A percentile compares a stretch with the other conserved stretches of the same genome.
Evolutionary conservation across 2,329 filamentous ascomycete genomes (phyloP).

Genomic region (Phyllosticta paracitricarpa): DNA sequence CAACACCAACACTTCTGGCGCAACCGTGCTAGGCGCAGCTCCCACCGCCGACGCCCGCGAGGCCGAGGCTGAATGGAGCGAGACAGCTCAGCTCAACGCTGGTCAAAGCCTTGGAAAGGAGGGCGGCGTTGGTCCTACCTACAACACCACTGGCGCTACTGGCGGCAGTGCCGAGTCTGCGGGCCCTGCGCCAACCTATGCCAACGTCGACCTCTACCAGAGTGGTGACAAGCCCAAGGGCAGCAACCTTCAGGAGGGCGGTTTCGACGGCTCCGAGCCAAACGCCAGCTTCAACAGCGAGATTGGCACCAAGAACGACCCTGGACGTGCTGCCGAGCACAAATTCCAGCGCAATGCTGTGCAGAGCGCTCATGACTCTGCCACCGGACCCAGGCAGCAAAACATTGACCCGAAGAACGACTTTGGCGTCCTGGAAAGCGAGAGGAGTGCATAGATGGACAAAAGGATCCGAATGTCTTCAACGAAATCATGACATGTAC

Average conservation of each 20-base stretch:
- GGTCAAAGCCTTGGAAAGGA: constrained; percentile 27
- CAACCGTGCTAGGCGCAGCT: constrained; percentile 41
- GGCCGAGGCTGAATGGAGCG: constrained; percentile 28
- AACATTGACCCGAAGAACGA: background rate
- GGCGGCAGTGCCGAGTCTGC: constrained; percentile 15
- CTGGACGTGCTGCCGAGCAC: constrained; percentile 39
- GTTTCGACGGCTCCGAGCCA: constrained; percentile 30
- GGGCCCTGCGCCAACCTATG: constrained; percentile 27
- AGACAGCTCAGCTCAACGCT: constrained; percentile 32
- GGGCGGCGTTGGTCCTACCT: constrained; percentile 26
- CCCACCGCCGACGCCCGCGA: constrained; percentile 37
- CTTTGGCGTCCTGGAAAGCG: constrained; percentile 8
- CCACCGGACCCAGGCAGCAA: constrained; percentile 9
- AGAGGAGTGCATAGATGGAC: constrained; percentile 10
- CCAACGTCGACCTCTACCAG: constrained; percentile 20
- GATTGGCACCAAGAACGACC: constrained; percentile 47
- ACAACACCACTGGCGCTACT: constrained; percentile 19
- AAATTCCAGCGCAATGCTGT: constrained; percentile 26
- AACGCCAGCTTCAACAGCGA: constrained; percentile 44
- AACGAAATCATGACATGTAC: constrained; percentile 1
- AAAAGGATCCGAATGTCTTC: background rate
- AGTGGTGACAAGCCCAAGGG: constrained; percentile 39
- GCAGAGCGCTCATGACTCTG: constrained; percentile 21
- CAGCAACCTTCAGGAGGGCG: constrained; percentile 39
- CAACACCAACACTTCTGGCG: constrained; percentile 45